These are phyloP conservation scores for Shiraia bambusicola DNA, from an alignment of 2,329 filamentous ascomycete genomes.

Conservation along the genomic window DNA sequence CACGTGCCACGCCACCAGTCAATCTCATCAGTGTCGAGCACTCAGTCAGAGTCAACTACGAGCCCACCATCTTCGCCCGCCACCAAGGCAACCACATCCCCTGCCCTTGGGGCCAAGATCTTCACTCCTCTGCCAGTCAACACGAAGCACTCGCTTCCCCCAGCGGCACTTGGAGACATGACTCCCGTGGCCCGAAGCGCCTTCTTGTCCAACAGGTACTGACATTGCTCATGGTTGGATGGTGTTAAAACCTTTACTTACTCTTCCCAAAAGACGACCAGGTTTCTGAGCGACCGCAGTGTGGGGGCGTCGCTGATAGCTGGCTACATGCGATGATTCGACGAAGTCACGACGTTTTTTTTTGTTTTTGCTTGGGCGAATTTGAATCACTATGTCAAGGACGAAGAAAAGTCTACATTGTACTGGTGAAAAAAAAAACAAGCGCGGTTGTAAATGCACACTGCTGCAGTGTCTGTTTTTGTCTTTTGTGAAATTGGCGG, in stretches of 20 bases:
- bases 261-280: slow-evolving; percentile 1
- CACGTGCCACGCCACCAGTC: slow-evolving; percentile 30
- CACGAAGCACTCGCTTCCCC: slow-evolving; percentile 31
- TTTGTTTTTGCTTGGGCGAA: neutral
- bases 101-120: slow-evolving; percentile 28
- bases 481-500: too few relatives aligned
- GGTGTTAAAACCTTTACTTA: slow-evolving; percentile 1
- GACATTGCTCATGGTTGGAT: slow-evolving; percentile 1
- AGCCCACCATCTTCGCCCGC: slow-evolving; percentile 35
- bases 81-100: slow-evolving; percentile 26
- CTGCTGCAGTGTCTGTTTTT: too few relatives aligned
- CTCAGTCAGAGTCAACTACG: slow-evolving; percentile 19
- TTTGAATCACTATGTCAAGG: neutral
- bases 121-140: slow-evolving; percentile 41
- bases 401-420: too few relatives aligned
- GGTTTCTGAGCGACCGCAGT: neutral
- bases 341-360: too few relatives aligned
- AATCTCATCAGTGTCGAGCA: slow-evolving; percentile 30
- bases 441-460: too few relatives aligned
- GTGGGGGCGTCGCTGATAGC: neutral
- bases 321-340: too few relatives aligned
- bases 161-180: slow-evolving; percentile 24
- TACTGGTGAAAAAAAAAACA: too few relatives aligned
- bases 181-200: slow-evolving; percentile 21
- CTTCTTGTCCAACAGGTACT: slow-evolving; percentile 39